Evolutionary conservation across 768 basidiomycete species (phyloP), one percentile per base, ranked within the genome.

Genomic region (Phylloporus scabripes): DNA sequence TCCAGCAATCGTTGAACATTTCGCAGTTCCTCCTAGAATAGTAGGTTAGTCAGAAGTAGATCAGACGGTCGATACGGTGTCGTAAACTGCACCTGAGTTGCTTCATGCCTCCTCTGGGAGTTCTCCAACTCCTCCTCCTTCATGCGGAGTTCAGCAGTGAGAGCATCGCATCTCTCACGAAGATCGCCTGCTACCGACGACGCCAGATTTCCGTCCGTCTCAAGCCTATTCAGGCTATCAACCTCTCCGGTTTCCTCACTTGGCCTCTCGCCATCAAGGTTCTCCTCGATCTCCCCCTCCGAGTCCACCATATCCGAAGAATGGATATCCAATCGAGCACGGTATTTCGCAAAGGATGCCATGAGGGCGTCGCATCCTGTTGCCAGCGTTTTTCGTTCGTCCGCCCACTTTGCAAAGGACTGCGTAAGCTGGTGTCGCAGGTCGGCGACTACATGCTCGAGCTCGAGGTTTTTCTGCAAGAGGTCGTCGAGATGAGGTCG

Each of bases 291-390:
- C 41, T 64, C 61, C 33, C 57, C 61, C 32, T 63, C 61, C 18
- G 50, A 54, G 42, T 64, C 60, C 2, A 14, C 51, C 60, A 44
- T 51, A 21, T 62, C 60, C 33, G 52, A 48, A 24, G 53, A 43
- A 23, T 64, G 60, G 1, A 49, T 38, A 37, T 63, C 61, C 1
- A 64, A 41, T 3, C 53, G 54, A 31, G 61, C 60, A 24, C 61
- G 61, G 40, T 62, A 64, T 37, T 64, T 63, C 23, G 62, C 62
- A 57, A 63, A 63, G 21, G 62, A 64, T n/a, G 61, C 60, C 61
- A 63, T 62, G 57, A 62, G 62, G 14, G 29, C 10, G 33, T 63
- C 62, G 24, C 61, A 63, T 28, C 54, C 54, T 40, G 42, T 36
- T 42, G 50, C 52, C 29, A 62, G 44, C 29, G 46, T 46, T 54